Base-by-base conservation (phyloP, 306 rosid genomes). In the Casuarina equisetifolia region DNA sequence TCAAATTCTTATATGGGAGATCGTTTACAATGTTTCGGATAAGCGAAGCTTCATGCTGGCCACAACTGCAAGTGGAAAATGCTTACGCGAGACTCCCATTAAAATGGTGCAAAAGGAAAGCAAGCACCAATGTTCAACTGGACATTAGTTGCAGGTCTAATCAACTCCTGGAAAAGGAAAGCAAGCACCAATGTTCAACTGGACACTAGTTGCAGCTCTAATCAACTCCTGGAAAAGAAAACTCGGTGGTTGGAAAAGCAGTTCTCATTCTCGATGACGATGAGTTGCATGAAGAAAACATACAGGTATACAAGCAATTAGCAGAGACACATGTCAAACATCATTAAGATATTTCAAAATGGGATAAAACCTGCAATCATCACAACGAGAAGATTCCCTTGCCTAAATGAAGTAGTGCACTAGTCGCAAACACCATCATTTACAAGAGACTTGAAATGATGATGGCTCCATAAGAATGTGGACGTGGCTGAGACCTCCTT, bases 41-140 rank as follows among this genome's bases (percentile, higher is more conserved):
- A 17, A 15, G 19, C 2, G 6, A 52, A 38, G 38, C 7, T 36
- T 62, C 19, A 11, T 36, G 19, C 9, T 4, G 68, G 68, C 42
- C 69, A 9, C 69, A 62, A 19, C 69, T 36, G 13, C 43, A 62
- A 62, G 69, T 36, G 69, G 69, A 62, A 62, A 36, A 61, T 32
- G 68, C 45, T 62, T 36, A 62, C 19, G 69, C 6, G 19, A 62
- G 42, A 62, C n/a, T 11, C 10, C 69, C 69, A 35, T 36, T 62
- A 62, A 16, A 52, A 62, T 13, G 40, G 44, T 62, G 69, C 36
- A 36, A 62, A 62, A 36, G 13, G 45, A 43, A 69, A 5, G 38
- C 44, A 51, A 16, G 36, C 59, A 70, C 49, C 63, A 72, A 10
- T 13, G 13, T n/a, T 32, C 16, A 63, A 17, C 63, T 1, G 63